A percentile compares a stretch with the other conserved stretches of the same genome.
Conservation (phyloP, 139 green algal species). For the Tetradesmus obliquus region DNA sequence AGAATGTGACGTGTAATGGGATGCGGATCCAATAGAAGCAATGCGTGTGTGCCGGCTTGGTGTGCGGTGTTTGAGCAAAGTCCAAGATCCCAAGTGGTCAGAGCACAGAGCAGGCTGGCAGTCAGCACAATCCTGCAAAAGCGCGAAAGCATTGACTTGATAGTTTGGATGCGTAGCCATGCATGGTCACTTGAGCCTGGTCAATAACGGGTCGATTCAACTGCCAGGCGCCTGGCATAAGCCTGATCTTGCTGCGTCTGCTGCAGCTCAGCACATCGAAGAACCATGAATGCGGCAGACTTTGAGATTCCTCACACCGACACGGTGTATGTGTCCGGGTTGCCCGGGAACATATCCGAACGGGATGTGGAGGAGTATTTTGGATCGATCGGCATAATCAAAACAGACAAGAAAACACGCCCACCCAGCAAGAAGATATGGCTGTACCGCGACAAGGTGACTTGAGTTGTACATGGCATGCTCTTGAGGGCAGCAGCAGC, state of each 20-base stretch:
- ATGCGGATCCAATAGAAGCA: background rate
- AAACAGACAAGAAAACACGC: conserved; percentile 82
- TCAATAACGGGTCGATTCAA: background rate
- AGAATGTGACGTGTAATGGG: background rate
- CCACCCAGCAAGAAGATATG: conserved; percentile 71
- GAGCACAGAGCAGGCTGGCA: background rate
- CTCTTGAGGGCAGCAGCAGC: conserved; percentile 46
- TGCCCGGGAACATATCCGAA: conserved; percentile 74
- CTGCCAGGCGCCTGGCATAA: background rate
- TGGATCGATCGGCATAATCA: conserved; percentile 82
- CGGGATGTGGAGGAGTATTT: conserved; percentile 82
- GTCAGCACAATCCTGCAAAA: background rate
- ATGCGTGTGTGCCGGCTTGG: background rate
- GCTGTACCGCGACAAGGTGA: conserved; percentile 66
- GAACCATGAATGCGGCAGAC: background rate
- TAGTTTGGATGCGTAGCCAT: background rate
- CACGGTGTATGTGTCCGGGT: conserved; percentile 70
- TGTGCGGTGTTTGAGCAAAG: background rate
- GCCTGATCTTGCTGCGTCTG: background rate
- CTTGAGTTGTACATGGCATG: background rate
- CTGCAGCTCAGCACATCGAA: background rate
- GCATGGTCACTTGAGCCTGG: background rate
- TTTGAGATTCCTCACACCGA: conserved; percentile 80
- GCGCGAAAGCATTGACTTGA: background rate
- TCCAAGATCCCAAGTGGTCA: background rate